Percentiles rank a stretch among this genome's conserved stretches.
Conservation (phyloP, 768 basidiomycete genomes). For the Russula griseocarnosa region DNA sequence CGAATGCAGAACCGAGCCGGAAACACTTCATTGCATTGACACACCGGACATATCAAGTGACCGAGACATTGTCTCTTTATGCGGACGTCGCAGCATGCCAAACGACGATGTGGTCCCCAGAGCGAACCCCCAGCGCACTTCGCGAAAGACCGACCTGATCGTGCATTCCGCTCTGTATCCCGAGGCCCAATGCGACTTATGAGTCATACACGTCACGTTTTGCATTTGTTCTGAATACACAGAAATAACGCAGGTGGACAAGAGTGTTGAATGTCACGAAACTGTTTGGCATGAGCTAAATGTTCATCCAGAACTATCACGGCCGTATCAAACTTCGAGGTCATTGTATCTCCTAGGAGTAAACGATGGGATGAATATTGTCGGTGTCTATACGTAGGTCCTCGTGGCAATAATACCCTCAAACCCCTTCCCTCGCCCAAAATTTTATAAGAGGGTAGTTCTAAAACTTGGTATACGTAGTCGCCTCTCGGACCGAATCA, state of each 20-base stretch:
- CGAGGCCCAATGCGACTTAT: not conserved
- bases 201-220: not conserved
- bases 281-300: not conserved
- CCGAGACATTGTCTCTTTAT: conserved; percentile 2
- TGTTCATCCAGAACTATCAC: not conserved
- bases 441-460: too few species aligned
- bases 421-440: too few species aligned
- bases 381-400: not conserved
- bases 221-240: conserved; percentile 58
- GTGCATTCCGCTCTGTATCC: not conserved
- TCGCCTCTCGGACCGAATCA: not conserved
- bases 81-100: conserved; percentile 2
- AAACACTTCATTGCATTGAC: not conserved
- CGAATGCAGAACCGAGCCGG: not conserved
- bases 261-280: not conserved
- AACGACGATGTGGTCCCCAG: conserved; percentile 4
- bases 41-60: not conserved
- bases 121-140: not conserved
- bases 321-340: conserved; percentile 66
- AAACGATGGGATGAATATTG: not conserved
- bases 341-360: not conserved
- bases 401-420: not conserved
- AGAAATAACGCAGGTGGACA: not conserved
- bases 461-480: too few species aligned
- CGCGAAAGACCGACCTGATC: not conserved